Base-by-base conservation (phyloP, 2,329 filamentous ascomycete genomes). In the Hirsutella thompsonii region DNA sequence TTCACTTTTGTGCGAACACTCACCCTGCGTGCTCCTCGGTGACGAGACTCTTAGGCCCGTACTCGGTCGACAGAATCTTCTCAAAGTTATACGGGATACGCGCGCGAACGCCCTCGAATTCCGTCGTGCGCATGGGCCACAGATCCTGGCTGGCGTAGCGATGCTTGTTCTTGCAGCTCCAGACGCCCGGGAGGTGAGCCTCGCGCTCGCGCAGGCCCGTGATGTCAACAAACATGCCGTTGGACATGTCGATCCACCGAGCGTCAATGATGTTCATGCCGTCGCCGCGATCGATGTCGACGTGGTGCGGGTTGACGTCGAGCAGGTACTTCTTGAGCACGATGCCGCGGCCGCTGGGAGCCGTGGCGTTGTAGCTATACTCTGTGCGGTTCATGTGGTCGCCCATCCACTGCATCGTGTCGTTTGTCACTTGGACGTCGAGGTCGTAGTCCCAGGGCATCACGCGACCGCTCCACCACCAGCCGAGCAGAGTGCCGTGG, bases 361-460 rank as follows among this genome's bases (percentile, higher is more conserved):
- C 54, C 34, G 47, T 50, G 48, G 63, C 70, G 36, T 55, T 56
- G 57, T 77, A 85, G 21, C 64, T 61, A 58, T 83, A 72, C 32
- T 69, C 67, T 2, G 83, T 88, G 49, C 75, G 72, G 62, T 92
- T 92, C 58, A 78, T 70, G 46, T 76, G 64, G 42, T 75, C 62
- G 26, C 70, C 82, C 20, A 92, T 66, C 57, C 76, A 76, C 29
- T 66, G 59, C 36, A 92, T 67, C 1, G 84, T 88, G 26, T 68
- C 63, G 42, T 72, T 73, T 16, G 78, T 76, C 21, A 92, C 78
- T 61, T 92, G 86, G 0, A 84, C 83, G 59, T 93, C 86, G 36
- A 92, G 67, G 58, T 93, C 86, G 66, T 79, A 83, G 59, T 92
- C 85, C 84, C 84, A 89, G 1, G 84, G 83, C 64, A 89, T 76